Base-by-base conservation (phyloP, 75 land plant species). In the Selaginella tamariscina region DNA sequence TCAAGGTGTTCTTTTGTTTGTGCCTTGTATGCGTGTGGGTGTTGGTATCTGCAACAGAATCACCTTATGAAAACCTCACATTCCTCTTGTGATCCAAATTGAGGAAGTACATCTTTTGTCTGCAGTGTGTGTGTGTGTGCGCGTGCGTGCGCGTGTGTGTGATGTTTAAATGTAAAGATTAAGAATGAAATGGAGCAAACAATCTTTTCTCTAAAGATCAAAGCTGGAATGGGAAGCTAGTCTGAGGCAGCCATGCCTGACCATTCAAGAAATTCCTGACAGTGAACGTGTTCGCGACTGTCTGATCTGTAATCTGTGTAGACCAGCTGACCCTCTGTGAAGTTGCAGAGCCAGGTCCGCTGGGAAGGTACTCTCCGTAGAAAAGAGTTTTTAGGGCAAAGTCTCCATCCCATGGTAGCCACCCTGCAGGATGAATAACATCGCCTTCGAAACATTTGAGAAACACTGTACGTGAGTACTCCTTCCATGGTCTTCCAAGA, bases 401-500 rank as follows among this genome's bases (percentile, higher is more conserved):
- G n/a, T 59, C 62, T 23, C 62, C 62, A n/a, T 59, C 62, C 62
- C 62, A 59, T n/a, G 5, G 18, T 9, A 59, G 62, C 62, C 62
- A 59, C 8, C 62, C 62, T 5, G 24, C 26, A n/a, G 62, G 62
- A 26, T 59, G 8, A 21, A 59, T 59, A 5, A 59, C 26, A n/a
- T 21, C 21, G 8, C 26, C 62, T n/a, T 23, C 9, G 62, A 8
- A 59, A 21, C 62, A 59, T 5, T 59, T 23, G 24, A 59, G 23
- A n/a, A 23, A 59, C 9, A 59, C 27, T 2, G 62, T 59, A 8
- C 5, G 23, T 9, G 62, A 59, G 26, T 59, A 59, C 27, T 2
- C 44, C 64, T 73, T 69, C 80, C 80, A 78, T 24, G 80, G 80
- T 54, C 80, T 70, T 5, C 80, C 77, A 33, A 78, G 76, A 33